phyloP scores from a whole-genome alignment of 129 eudicot genomes.

The Helianthus tuberosus region DNA sequence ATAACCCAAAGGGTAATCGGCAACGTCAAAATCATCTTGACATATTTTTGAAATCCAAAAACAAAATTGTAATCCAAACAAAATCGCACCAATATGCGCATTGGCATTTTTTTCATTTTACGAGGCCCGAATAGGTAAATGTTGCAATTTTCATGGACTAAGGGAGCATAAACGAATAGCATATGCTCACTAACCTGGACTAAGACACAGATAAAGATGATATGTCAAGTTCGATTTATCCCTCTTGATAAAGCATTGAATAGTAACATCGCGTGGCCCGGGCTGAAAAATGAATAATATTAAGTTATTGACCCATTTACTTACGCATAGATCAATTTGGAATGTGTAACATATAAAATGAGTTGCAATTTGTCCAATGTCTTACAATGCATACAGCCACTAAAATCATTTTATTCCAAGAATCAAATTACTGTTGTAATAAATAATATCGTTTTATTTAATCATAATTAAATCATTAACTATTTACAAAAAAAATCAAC shows the following conservation, averaged over 20 bases:
- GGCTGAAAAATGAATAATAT: constrained; percentile 54
- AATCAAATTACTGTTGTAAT: neutral
- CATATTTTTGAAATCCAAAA: neutral
- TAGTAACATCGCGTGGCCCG: constrained; percentile 84
- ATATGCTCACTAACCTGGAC: constrained; percentile 62
- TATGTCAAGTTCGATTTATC: constrained; percentile 82
- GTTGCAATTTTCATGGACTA: neutral
- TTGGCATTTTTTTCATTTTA: too few relatives aligned
- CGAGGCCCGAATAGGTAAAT: neutral
- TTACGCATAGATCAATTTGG: neutral
- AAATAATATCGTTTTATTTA: neutral
- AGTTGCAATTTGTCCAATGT: neutral
- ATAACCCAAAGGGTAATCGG: constrained; percentile 11
- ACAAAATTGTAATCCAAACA: neutral
- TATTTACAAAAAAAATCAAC: neutral
- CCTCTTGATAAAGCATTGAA: constrained; percentile 90
- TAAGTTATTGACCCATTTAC: neutral
- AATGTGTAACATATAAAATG: neutral
- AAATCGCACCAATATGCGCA: too few relatives aligned
- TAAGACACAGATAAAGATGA: constrained; percentile 85
- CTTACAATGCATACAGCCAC: neutral
- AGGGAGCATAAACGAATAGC: neutral
- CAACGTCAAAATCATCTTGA: neutral
- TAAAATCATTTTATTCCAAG: neutral
- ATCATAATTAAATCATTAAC: neutral